phyloP scores from a whole-genome alignment of 2,329 filamentous ascomycete species.

The Xylaria sp. region DNA sequence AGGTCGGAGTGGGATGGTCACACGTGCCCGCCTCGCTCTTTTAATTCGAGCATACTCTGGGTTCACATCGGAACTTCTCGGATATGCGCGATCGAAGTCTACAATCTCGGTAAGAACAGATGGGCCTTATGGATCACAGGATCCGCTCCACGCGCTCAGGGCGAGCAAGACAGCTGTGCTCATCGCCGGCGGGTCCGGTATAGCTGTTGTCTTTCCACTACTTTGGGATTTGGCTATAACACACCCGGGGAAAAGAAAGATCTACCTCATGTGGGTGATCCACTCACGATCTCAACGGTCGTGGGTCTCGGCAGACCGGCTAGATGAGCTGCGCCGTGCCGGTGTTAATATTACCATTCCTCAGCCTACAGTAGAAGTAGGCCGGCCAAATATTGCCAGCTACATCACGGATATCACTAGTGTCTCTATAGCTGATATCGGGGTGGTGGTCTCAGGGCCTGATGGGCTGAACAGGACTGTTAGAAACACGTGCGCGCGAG shows the following conservation, averaged over 20 bases:
- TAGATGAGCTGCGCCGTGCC: constrained; percentile 54
- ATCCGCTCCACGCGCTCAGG: constrained; percentile 59
- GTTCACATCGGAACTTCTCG: constrained; percentile 62
- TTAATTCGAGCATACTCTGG: constrained; percentile 65
- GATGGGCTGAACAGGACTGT: constrained; percentile 65
- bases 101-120: constrained; percentile 60
- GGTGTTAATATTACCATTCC: constrained; percentile 61
- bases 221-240: constrained; percentile 55
- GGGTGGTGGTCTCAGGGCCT: constrained; percentile 61
- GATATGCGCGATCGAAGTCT: constrained; percentile 52
- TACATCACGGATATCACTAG: constrained; percentile 49
- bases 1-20: constrained; percentile 23
- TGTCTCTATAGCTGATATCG: constrained; percentile 33
- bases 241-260: constrained; percentile 37
- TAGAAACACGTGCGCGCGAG: constrained; percentile 61
- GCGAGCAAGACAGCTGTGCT: constrained; percentile 57
- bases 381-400: constrained; percentile 57
- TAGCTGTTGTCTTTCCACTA: constrained; percentile 68
- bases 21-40: constrained; percentile 59
- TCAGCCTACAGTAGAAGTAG: constrained; percentile 57
- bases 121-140: constrained; percentile 66
- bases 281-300: constrained; percentile 57
- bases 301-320: constrained; percentile 58
- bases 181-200: constrained; percentile 68
- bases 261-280: constrained; percentile 65